Evolutionary conservation across 2,329 filamentous ascomycete species (phyloP).

Genomic region (Neofusicoccum laricinum): DNA sequence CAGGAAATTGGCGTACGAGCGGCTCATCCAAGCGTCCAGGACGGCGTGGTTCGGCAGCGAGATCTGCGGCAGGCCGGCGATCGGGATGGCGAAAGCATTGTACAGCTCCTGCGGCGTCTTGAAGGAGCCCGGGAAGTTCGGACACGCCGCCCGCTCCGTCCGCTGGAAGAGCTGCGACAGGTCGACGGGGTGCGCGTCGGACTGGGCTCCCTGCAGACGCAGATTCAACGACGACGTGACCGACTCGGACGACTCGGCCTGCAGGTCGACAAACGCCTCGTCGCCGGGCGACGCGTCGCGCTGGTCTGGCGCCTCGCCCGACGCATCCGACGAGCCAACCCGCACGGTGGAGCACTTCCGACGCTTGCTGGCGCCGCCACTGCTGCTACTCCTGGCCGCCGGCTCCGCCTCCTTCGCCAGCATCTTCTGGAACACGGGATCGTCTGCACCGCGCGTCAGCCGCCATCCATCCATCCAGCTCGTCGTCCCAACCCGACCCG

Average conservation of each 20-base stretch:
- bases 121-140: not conserved
- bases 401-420: not conserved
- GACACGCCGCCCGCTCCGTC: not conserved
- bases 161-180: not conserved
- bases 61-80: not conserved
- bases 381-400: not conserved
- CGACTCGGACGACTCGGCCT: not conserved
- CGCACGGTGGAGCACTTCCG: not conserved
- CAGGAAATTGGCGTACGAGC: not conserved
- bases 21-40: not conserved
- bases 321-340: not conserved
- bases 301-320: not conserved
- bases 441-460: not conserved
- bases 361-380: not conserved
- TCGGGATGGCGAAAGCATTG: not conserved
- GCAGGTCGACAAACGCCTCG: not conserved
- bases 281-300: not conserved
- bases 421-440: slow-evolving; percentile 8
- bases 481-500: too few species aligned
- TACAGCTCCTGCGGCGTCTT: not conserved
- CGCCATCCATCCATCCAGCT: not conserved
- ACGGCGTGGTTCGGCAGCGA: not conserved
- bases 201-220: too few species aligned
- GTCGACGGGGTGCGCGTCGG: not conserved
- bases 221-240: not conserved